These are phyloP conservation scores for Arabidopsis hybrid DNA, from an alignment of 441 rosid species.

Conservation along the genomic window DNA sequence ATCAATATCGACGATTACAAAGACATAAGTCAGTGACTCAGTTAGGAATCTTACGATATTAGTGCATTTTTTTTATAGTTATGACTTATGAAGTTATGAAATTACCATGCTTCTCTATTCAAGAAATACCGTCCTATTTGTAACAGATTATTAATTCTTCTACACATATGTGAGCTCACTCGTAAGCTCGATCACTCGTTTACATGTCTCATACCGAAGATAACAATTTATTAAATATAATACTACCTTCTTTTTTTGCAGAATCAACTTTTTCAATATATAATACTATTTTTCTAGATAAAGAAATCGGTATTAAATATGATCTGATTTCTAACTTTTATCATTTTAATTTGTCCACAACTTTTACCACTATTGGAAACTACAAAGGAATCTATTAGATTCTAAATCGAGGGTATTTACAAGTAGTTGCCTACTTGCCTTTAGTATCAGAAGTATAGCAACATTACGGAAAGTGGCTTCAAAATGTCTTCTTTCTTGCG, in stretches of 20 bases:
- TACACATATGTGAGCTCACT: not conserved
- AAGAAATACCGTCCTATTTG: not conserved
- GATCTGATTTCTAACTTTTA: not conserved
- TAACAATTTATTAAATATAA: not conserved
- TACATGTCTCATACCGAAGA: too few relatives aligned
- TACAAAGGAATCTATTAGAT: not conserved
- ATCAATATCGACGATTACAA: not conserved
- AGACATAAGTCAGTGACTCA: not conserved
- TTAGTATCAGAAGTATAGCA: not conserved
- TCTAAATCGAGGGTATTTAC: not conserved
- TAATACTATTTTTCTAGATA: too few relatives aligned
- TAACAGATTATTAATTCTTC: not conserved
- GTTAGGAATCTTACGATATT: not conserved
- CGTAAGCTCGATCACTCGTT: not conserved
- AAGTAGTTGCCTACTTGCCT: not conserved
- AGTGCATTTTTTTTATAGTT: not conserved
- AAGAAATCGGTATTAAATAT: not conserved
- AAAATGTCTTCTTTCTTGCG: too few relatives aligned
- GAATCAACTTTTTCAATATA: not conserved
- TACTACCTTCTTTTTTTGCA: not conserved
- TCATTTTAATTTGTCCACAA: not conserved
- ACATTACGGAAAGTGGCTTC: not conserved
- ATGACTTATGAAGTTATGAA: not conserved
- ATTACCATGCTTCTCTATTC: not conserved
- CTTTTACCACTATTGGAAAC: not conserved